These are phyloP conservation scores for Dovyalis caffra DNA, from an alignment of 345 rosid species.

Conservation along the genomic window DNA sequence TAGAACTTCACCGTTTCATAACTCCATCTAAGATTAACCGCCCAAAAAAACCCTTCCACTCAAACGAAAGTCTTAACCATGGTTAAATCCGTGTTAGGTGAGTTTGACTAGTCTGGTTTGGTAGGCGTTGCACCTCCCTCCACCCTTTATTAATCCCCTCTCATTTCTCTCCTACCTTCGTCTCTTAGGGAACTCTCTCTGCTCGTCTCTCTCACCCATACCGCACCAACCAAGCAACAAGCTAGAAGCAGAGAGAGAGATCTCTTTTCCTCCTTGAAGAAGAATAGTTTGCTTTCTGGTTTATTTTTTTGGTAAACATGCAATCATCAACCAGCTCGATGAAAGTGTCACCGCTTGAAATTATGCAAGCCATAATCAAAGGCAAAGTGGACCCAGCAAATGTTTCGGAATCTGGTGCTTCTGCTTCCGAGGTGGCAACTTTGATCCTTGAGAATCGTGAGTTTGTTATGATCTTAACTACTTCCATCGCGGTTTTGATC, in stretches of 20 bases:
- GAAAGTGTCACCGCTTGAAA: conserved; percentile 68
- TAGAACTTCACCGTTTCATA: neutral
- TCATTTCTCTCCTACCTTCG: neutral
- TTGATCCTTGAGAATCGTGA: conserved; percentile 56
- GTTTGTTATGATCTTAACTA: conserved; percentile 69
- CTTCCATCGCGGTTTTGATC: conserved; percentile 81
- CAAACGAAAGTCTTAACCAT: conserved; percentile 16
- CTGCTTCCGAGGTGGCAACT: conserved; percentile 43
- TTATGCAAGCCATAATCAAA: conserved; percentile 74
- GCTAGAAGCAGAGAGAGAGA: neutral
- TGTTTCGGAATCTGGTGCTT: conserved; percentile 31
- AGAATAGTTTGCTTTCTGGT: neutral
- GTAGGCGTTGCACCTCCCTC: conserved; percentile 1
- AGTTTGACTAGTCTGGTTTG: conserved; percentile 32
- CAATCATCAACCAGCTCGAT: conserved; percentile 27
- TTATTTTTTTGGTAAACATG: neutral
- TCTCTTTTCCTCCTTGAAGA: neutral
- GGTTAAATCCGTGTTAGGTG: conserved; percentile 28
- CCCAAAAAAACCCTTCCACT: neutral
- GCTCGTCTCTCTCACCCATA: neutral
- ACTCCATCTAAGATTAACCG: neutral
- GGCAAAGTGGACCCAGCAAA: conserved; percentile 72
- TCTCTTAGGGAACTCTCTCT: neutral
- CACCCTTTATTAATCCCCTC: neutral
- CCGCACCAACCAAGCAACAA: neutral